Evolutionary conservation across 495 filamentous ascomycete genomes (phyloP), one percentile per base, ranked within the genome.

Genomic region (Daldinia childiae): DNA sequence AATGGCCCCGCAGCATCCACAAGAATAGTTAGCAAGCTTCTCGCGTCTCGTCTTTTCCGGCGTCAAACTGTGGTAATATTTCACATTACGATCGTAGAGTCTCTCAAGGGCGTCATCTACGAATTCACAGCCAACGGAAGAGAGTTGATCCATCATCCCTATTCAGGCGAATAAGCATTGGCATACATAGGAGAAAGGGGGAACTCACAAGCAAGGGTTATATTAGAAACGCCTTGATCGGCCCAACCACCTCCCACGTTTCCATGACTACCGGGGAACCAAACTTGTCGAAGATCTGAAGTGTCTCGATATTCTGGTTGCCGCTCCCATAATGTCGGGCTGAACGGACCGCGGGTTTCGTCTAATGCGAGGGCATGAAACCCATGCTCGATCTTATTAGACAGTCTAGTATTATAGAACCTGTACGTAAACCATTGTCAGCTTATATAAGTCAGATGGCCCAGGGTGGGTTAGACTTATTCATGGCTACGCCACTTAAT

Each of bases 291-390:
- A n/a, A 92, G 82, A 57, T 86, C 79, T 52, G 83, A 86, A 14
- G 72, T 76, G 19, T 78, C 74, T n/a, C 77, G 73, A 60, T 78
- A 75, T 15, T 76, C 64, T 2, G 68, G 67, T 11, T 72, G 77
- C 7, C 78, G 73, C 68, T 86, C 82, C 90, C 89, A 92, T 0
- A 93, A 71, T 4, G 89, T 85, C 11, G 91, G 91, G 5, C 85
- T 82, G 65, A 92, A 93, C 1, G 88, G 84, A 6, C 80, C 77
- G 11, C 90, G 87, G 41, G 85, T 80, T 77, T 93, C 91, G 67
- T 93, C 90, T 1, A 93, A 80, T 0, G 90, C 90, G n/a, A 93
- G 81, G 3, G 90, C 90, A 68, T 93, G 91, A 68, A 92, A 92
- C 8, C 88, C 90, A 71, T 91, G 85, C 62, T 91, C 86, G 12